These are phyloP conservation scores for Scopulariopsis brevicaulis DNA, from an alignment of 2,329 filamentous ascomycete species.

Conservation along the genomic window DNA sequence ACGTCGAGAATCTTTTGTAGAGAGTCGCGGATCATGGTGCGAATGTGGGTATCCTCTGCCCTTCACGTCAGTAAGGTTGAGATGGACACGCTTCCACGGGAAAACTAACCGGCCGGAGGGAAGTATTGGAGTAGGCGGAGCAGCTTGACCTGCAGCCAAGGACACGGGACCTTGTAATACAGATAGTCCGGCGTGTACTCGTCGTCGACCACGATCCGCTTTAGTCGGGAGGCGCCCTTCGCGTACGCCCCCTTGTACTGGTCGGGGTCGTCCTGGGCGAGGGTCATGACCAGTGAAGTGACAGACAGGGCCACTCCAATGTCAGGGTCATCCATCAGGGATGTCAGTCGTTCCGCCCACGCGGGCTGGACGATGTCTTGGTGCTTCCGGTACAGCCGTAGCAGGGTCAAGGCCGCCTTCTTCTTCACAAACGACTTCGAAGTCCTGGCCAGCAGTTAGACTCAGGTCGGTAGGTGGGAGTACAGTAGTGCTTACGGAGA, in stretches of 20 bases:
- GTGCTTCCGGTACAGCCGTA: slow-evolving; percentile 89
- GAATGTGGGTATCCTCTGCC: slow-evolving; percentile 80
- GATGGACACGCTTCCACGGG: slow-evolving; percentile 1
- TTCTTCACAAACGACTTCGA: slow-evolving; percentile 99
- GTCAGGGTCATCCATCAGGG: slow-evolving; percentile 95
- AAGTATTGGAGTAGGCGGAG: slow-evolving; percentile 90
- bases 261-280: slow-evolving; percentile 89
- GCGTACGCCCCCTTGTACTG: slow-evolving; percentile 90
- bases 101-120: slow-evolving; percentile 66
- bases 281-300: slow-evolving; percentile 86
- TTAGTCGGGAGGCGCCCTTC: slow-evolving; percentile 82
- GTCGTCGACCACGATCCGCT: slow-evolving; percentile 80
- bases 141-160: slow-evolving; percentile 95
- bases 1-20: slow-evolving; percentile 83
- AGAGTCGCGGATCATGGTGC: slow-evolving; percentile 83
- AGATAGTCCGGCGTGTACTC: slow-evolving; percentile 87
- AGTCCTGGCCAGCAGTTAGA: slow-evolving; percentile 20
- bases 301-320: slow-evolving; percentile 92
- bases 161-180: slow-evolving; percentile 99
- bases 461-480: slow-evolving; percentile 4
- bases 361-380: slow-evolving; percentile 89
- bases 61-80: slow-evolving; percentile 8
- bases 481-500: slow-evolving; percentile 58
- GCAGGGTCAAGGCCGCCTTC: slow-evolving; percentile 87
- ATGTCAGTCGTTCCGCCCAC: slow-evolving; percentile 96